Evolutionary conservation across 768 basidiomycete genomes (phyloP), one percentile per base, ranked within the genome.

Genomic region (Sutorius australiensis): DNA sequence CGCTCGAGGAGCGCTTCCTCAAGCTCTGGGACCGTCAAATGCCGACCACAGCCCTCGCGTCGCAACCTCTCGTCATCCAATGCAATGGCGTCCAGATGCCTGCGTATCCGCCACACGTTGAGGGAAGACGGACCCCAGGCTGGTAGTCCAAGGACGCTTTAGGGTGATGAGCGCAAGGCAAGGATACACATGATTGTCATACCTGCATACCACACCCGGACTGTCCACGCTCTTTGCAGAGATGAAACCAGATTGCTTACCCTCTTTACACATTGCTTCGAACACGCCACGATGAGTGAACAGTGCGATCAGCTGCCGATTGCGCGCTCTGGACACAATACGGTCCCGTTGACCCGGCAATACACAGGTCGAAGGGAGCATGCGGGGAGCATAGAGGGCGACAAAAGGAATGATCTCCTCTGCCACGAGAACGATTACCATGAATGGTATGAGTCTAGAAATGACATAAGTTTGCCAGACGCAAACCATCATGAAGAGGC

Each of bases 281-380:
- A 78, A 77, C 14, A 75, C 51, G 10, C 57, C 50, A 19, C 70
- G 71, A 52, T 80, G 71, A n/a, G 65, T 59, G 12, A 67, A 50
- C 2, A 76, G 61, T 52, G 75, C 72, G 6, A 71, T 61, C 13
- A 80, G 74, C 61, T 83, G 72, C 51, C 62, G 68, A 34, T 80
- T 63, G 69, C 77, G 59, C 62, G 77, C 67, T 72, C 82, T 75
- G 67, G 76, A 56, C 66, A 75, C 64, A 72, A 86, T 75, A 72
- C 92, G 72, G 73, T 86, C 66, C 64, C 75, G 82, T 71, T 94
- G 92, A 12, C 87, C 84, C 2, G 92, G 88, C 6, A 94, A 79
- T 50, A 93, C 77, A 64, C 90, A 92, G 0, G 92, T 93, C 3
- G 90, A 92, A 1, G 92, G 92, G 27, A 94, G 81, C 73, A 91